Percentiles rank a stretch among this genome's conserved stretches.
These are phyloP conservation scores for Tylopilus intermedius DNA, from an alignment of 768 basidiomycete species.

Conservation along the genomic window DNA sequence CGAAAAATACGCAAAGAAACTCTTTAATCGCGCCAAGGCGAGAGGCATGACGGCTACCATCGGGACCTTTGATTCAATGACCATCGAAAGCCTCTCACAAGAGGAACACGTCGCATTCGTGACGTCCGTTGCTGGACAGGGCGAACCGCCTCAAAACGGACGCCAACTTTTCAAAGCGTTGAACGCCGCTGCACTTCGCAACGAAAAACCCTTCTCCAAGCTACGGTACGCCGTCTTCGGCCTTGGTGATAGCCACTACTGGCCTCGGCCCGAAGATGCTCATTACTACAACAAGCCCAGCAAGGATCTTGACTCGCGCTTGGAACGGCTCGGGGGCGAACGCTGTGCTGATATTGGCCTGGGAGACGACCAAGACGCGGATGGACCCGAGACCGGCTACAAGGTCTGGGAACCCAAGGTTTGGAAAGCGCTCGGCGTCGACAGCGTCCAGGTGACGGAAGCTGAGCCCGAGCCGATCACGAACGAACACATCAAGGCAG, in stretches of 20 bases:
- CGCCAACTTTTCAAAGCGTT: conserved; percentile 84
- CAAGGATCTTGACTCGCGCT: conserved; percentile 80
- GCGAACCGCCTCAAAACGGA: conserved; percentile 96
- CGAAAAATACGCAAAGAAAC: conserved; percentile 92
- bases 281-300: conserved; percentile 97
- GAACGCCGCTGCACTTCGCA: conserved; percentile 51
- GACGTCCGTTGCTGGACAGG: conserved; percentile 93
- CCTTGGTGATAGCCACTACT: conserved; percentile 98
- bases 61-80: conserved; percentile 75
- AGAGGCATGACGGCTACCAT: conserved; percentile 76
- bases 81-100: conserved; percentile 66
- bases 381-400: conserved; percentile 94
- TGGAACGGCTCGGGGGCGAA: conserved; percentile 76
- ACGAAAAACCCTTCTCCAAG: conserved; percentile 54
- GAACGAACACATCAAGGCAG: conserved; percentile 99
- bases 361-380: conserved; percentile 96
- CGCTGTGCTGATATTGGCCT: conserved; percentile 74
- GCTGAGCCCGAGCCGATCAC: conserved; percentile 96
- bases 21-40: conserved; percentile 76
- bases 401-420: conserved; percentile 89
- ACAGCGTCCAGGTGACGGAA: conserved; percentile 80
- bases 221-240: conserved; percentile 83
- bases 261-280: conserved; percentile 95
- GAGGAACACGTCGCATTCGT: conserved; percentile 80
- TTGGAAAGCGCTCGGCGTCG: conserved; percentile 95